Conservation (phyloP, 805 yeast species). For the Candida silvatica region DNA sequence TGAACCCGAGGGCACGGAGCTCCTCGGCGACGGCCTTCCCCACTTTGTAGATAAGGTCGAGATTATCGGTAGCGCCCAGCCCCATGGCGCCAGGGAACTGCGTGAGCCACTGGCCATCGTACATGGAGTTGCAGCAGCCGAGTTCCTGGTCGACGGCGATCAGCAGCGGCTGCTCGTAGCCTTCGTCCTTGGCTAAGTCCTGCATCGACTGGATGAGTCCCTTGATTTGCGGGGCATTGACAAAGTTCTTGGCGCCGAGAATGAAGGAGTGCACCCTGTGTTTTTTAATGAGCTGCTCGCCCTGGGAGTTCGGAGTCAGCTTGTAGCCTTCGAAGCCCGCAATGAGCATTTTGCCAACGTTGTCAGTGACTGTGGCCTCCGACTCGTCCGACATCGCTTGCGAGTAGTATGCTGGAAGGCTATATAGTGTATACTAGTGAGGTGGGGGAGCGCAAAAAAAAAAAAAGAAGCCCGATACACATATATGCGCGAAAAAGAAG, state of each 20-base stretch:
- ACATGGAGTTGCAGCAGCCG: constrained; percentile 52
- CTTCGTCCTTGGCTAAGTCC: constrained; percentile 39
- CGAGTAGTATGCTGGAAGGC: no score
- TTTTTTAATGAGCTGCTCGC: constrained; percentile 39
- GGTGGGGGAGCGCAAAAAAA: no score
- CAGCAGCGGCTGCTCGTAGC: constrained; percentile 43
- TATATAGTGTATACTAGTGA: no score
- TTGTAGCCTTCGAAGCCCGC: constrained; percentile 53
- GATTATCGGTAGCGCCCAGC: constrained; percentile 44
- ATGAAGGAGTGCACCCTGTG: constrained; percentile 46
- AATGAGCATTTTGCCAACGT: constrained; percentile 42
- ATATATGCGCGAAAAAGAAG: no score
- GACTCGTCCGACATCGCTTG: no score
- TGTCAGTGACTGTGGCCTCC: constrained; percentile 6
- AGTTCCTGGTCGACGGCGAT: constrained; percentile 58
- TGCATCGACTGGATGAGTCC: constrained; percentile 45
- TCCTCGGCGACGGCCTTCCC: constrained; percentile 47
- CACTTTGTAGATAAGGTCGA: constrained; percentile 39
- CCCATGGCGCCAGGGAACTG: constrained; percentile 66
- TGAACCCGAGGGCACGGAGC: constrained; percentile 45
- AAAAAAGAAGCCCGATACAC: no score
- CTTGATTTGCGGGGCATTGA: constrained; percentile 38
- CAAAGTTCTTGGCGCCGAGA: constrained; percentile 42
- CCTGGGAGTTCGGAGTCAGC: constrained; percentile 37
- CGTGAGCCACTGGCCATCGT: constrained; percentile 40